These are phyloP conservation scores for Podospora tetraspora DNA, from an alignment of 495 filamentous ascomycete genomes.

Conservation along the genomic window DNA sequence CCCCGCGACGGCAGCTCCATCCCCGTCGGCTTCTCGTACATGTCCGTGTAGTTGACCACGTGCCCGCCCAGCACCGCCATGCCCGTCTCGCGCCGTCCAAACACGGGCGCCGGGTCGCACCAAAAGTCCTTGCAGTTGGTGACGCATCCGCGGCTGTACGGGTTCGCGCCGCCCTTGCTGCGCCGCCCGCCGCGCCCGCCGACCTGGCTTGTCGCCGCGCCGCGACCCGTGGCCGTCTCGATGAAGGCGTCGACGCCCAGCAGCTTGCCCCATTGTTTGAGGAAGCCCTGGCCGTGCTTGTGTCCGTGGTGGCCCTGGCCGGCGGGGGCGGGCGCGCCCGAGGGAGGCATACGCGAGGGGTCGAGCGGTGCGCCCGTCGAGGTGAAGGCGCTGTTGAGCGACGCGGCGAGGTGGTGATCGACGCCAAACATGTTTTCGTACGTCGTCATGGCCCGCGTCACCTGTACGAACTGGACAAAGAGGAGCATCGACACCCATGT, in stretches of 20 bases:
- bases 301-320: slow-evolving; percentile 40
- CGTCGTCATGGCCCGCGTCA: slow-evolving; percentile 87
- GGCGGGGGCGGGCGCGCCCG: slow-evolving; percentile 30
- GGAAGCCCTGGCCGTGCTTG: slow-evolving; percentile 51
- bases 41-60: slow-evolving; percentile 73
- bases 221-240: slow-evolving; percentile 63
- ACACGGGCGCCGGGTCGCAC: slow-evolving; percentile 80
- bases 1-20: slow-evolving; percentile 40
- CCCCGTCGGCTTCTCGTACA: slow-evolving; percentile 78
- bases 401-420: slow-evolving; percentile 50
- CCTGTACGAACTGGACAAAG: slow-evolving; percentile 83
- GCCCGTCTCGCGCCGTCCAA: slow-evolving; percentile 68
- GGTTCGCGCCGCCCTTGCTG: slow-evolving; percentile 47
- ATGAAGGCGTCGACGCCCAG: slow-evolving; percentile 91
- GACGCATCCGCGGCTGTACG: slow-evolving; percentile 73
- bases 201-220: slow-evolving; percentile 41
- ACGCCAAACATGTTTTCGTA: slow-evolving; percentile 89
- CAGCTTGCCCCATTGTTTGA: slow-evolving; percentile 73
- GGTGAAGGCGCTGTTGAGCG: slow-evolving; percentile 71
- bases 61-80: slow-evolving; percentile 71
- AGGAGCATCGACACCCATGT: slow-evolving; percentile 95
- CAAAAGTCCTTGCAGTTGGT: slow-evolving; percentile 95
- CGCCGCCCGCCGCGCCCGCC: slow-evolving; percentile 45
- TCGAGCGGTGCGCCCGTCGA: slow-evolving; percentile 69
- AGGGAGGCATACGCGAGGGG: slow-evolving; percentile 35